These are phyloP conservation scores for Magnolia sinica DNA, from an alignment of 164 flowering plant species.

Conservation along the genomic window DNA sequence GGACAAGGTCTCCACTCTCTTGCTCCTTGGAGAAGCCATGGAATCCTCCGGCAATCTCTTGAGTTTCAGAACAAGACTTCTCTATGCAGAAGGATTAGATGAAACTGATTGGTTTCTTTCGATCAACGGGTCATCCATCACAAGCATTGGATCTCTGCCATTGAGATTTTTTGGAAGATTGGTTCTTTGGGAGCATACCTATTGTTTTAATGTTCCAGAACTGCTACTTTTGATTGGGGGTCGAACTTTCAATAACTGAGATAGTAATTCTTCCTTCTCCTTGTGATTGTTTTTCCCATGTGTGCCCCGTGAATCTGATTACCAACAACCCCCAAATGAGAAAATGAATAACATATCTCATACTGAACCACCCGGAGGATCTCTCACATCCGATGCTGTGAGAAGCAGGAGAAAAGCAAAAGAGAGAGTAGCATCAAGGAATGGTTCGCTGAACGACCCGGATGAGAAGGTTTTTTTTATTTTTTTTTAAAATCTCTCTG, in stretches of 20 bases:
- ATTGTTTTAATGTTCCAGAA: constrained; percentile 21
- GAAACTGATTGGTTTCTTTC: constrained; percentile 25
- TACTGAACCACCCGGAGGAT: background rate
- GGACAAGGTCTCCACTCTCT: background rate
- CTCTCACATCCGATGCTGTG: no score
- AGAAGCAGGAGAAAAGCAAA: no score
- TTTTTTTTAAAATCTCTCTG: no score
- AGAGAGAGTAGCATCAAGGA: no score
- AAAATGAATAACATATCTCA: constrained; percentile 5
- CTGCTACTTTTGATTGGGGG: constrained; percentile 22
- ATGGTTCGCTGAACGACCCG: no score
- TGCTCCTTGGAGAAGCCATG: constrained; percentile 27
- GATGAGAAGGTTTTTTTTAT: no score
- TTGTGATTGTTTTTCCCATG: constrained; percentile 17
- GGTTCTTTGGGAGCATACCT: constrained; percentile 59
- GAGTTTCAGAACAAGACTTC: background rate
- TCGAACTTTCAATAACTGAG: constrained; percentile 16
- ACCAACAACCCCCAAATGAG: constrained; percentile 13
- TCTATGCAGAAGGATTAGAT: constrained; percentile 16
- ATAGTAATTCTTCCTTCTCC: constrained; percentile 6
- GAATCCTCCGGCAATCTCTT: constrained; percentile 16
- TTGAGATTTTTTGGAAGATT: constrained; percentile 6
- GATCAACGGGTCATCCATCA: constrained; percentile 16
- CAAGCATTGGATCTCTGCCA: constrained; percentile 19
- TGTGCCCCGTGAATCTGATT: constrained; percentile 32